Evolutionary conservation across 1,284 basidiomycete species (phyloP), one percentile per base, ranked within the genome.

Genomic region (Ganoderma lingzhi): DNA sequence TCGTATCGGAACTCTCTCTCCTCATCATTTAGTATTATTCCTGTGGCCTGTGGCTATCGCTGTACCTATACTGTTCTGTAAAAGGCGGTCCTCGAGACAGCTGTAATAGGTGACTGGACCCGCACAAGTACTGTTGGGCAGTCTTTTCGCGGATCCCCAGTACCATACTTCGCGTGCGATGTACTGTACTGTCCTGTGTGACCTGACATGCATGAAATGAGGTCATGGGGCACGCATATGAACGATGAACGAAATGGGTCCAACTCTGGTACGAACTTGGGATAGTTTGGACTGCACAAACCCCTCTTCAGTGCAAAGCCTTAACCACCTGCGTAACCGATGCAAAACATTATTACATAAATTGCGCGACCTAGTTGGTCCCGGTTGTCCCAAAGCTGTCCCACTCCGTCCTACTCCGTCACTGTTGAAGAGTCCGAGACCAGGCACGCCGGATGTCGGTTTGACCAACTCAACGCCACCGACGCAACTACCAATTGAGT

Each of bases 61-160:
- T 73, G 72, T 73, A 71, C 60, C 45, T 65, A 60, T 70, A 71
- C 62, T 59, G 63, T 62, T 45, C 48, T 71, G 71, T 73, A 71
- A 71, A 70, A 62, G 19, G 66, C 67, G 66, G 69, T 63, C 58
- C 10, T 44, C 23, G 53, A 28, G 14, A 23, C 67, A 65, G 66
- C 62, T 66, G 51, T 69, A 63, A 69, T 69, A 10, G 48, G 44
- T 37, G 48, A 64, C 63, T 65, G 41, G 3, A 19, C 30, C 32
- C 28, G 15, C 53, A 56, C 14, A 0, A n/a, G 23, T 23, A 23
- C 23, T 17, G 15, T 61, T 28, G 59, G 39, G 14, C 48, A 23
- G 37, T 39, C 56, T 15, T 59, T 37, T 58, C 35, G 19, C 23
- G 56, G 53, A 56, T 56, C 19, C 23, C 5, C 6, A n/a, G 32